These are phyloP conservation scores for Paxillus ammoniavirescens DNA, from an alignment of 768 basidiomycete species.

Conservation along the genomic window DNA sequence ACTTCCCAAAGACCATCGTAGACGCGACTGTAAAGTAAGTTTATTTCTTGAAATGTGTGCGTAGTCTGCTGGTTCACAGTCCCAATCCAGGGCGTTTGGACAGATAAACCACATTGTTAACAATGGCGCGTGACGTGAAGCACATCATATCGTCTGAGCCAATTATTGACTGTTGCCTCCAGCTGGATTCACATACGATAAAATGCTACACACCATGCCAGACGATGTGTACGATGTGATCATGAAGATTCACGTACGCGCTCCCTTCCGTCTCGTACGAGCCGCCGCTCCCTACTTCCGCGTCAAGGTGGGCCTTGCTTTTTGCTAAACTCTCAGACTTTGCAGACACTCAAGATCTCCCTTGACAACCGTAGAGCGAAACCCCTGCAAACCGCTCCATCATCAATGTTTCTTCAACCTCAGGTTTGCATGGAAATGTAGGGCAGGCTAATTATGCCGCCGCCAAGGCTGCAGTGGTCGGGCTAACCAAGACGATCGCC, in stretches of 20 bases:
- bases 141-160: background rate
- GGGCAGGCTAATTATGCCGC: slow-evolving; percentile 84
- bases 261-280: slow-evolving; percentile 82
- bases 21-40: slow-evolving; percentile 73
- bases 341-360: background rate
- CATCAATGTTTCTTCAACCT: slow-evolving; percentile 78
- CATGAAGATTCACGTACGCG: slow-evolving; percentile 80
- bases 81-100: slow-evolving; percentile 61
- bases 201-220: slow-evolving; percentile 85
- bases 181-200: slow-evolving; percentile 81
- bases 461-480: slow-evolving; percentile 75
- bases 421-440: slow-evolving; percentile 85
- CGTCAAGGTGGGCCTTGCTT: slow-evolving; percentile 48
- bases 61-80: background rate
- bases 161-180: background rate
- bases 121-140: slow-evolving; percentile 48
- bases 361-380: slow-evolving; percentile 39
- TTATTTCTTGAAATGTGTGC: background rate
- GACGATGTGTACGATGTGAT: slow-evolving; percentile 84
- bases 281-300: slow-evolving; percentile 86
- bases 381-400: slow-evolving; percentile 69
- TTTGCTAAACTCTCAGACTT: background rate
- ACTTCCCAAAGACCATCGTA: slow-evolving; percentile 77
- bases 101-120: slow-evolving; percentile 88
- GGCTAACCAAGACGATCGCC: slow-evolving; percentile 80